phyloP scores from a whole-genome alignment of 108 stramenopile genomes.

The Discostella stelligeroides region DNA sequence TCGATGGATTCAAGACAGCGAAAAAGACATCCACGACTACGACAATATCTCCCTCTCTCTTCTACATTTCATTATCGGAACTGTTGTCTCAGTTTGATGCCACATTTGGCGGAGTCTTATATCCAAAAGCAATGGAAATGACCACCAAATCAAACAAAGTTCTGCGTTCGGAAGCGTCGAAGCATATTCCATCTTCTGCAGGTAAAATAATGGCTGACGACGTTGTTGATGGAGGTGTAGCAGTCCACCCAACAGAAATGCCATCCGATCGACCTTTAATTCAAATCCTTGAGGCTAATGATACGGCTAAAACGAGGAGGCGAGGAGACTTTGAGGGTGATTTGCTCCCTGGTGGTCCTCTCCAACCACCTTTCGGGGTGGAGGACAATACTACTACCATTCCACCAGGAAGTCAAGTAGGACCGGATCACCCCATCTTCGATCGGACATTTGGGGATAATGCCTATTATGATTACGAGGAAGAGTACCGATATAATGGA shows the following conservation, averaged over 20 bases:
- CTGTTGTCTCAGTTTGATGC: slow-evolving; percentile 57
- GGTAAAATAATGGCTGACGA: neutral
- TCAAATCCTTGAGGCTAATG: slow-evolving; percentile 26
- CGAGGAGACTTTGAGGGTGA: slow-evolving; percentile 76
- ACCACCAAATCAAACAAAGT: neutral
- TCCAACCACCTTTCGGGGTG: slow-evolving; percentile 35
- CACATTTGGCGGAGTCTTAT: slow-evolving; percentile 31
- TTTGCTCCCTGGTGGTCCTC: slow-evolving; percentile 68
- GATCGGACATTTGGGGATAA: slow-evolving; percentile 47
- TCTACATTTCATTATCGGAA: slow-evolving; percentile 63
- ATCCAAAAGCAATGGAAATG: neutral
- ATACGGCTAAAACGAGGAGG: neutral
- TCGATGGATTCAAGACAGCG: slow-evolving; percentile 64
- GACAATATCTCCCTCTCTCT: slow-evolving; percentile 56
- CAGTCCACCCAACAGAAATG: slow-evolving; percentile 6
- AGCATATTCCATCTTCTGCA: neutral
- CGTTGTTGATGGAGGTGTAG: neutral
- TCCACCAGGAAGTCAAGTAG: slow-evolving; percentile 72
- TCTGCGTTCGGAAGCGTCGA: too few relatives aligned
- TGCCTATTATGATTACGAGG: slow-evolving; percentile 8
- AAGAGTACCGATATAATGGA: slow-evolving; percentile 25
- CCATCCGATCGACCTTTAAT: slow-evolving; percentile 31
- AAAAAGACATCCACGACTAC: slow-evolving; percentile 11
- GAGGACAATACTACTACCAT: neutral
- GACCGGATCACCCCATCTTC: slow-evolving; percentile 87